Conservation (phyloP, 169 alveolate genomes). For the Eimeria falciformis region DNA sequence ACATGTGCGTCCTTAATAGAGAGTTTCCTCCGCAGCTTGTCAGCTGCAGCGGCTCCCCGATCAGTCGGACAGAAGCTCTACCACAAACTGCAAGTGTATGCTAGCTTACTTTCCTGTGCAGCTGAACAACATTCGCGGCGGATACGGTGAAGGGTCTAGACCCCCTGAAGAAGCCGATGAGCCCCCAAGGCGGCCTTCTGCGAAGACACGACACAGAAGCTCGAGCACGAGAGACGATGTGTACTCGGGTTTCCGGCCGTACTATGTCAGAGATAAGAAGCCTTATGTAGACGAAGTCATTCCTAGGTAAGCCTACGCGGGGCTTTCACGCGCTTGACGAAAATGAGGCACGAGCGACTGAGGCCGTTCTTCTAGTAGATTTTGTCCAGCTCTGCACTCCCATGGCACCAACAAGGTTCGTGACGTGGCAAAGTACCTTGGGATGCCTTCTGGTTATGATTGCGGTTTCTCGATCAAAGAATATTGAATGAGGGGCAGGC, state of each 20-base stretch:
- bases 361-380: too few species aligned
- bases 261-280: constrained; percentile 54
- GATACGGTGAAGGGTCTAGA: constrained; percentile 58
- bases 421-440: too few species aligned
- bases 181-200: constrained; percentile 45
- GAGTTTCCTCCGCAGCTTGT: neutral
- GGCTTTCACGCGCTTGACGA: too few species aligned
- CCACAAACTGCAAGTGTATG: neutral
- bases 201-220: constrained; percentile 17
- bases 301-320: constrained; percentile 50
- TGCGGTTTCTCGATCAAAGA: too few species aligned
- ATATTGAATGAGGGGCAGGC: too few species aligned
- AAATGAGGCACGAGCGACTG: too few species aligned
- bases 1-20: constrained; percentile 44
- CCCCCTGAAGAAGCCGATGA: constrained; percentile 38
- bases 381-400: too few species aligned
- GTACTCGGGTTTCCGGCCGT: constrained; percentile 68
- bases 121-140: constrained; percentile 67
- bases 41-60: neutral
- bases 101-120: neutral
- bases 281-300: constrained; percentile 58
- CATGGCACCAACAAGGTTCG: too few species aligned
- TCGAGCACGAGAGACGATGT: constrained; percentile 65
- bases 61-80: neutral
- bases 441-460: too few species aligned